Base-by-base conservation (phyloP, 768 basidiomycete species). In the Baorangia bicolor region DNA sequence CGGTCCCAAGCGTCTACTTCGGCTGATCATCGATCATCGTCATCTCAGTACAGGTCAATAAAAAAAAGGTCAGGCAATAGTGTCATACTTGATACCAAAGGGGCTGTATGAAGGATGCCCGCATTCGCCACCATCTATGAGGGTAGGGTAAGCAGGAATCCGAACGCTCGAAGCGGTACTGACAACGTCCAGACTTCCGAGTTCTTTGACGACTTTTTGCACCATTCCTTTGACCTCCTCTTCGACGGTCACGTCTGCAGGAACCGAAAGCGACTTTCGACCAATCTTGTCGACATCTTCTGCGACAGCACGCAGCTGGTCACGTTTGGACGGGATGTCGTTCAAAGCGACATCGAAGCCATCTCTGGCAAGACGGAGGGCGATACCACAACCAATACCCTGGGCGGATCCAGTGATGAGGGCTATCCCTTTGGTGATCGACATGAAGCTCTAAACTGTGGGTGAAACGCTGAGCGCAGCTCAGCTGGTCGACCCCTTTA, bases 341-440 rank as follows among this genome's bases (percentile, higher is more conserved):
- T 70, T 68, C 23, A 73, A 30, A 14, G 62, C 69, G 9, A 73
- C 40, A 34, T 69, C 59, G 51, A 64, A 69, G 31, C 64, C 60
- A 14, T 61, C 64, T 10, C n/a, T 53, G 4, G 57, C 52, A 8
- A 59, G 60, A n/a, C 57, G 60, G 13, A 65, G 55, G 3, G 60
- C 57, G 30, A 60, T 60, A 9, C 35, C 16, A 23, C 28, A 55
- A 0, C 70, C 72, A 27, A 71, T 64, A n/a, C 69, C 66, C 44
- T 64, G 66, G 1, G 63, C 69, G 12, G 67, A 62, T 30, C 68
- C 68, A 20, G 67, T 71, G 33, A 73, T 56, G 23, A 73, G 60
- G 1, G 70, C 68, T 34, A 65, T 55, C 16, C 75, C 71, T 40
- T 58, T 76, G 20, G 60, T 5, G 2, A 42, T 18, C 10, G 48